Evolutionary conservation across 495 filamentous ascomycete genomes (phyloP), one percentile per base, ranked within the genome.

Genomic region (Penicillium atrosanguineum): DNA sequence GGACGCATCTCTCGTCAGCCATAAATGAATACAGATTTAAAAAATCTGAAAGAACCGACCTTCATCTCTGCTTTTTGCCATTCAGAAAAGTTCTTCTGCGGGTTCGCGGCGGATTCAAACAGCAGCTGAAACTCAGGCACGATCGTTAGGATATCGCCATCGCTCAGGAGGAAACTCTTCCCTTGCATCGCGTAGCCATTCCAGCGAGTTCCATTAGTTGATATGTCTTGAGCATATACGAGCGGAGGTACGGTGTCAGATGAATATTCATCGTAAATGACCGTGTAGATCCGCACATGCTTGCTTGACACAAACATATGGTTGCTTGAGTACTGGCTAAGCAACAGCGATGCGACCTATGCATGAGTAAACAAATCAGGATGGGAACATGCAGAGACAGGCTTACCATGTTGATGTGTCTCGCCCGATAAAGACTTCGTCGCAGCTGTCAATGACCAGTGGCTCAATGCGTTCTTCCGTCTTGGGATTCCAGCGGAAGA

Each of bases 221-320:
- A 87, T 7, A 81, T 63, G 50, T 88, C 82, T 39, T 84, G 74
- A 19, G 82, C 82, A 47, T 86, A 88, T 6, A 87, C 70, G 26
- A 87, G 63, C 0, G 82, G 80, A 1, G 70, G 58, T 1, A 78
- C 61, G 5, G 23, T 23, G 4, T 65, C 60, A 1, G 59, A 36
- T 0, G 59, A 51, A 16, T 69, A 61, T 2, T 73, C 68, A 19
- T 60, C 40, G 47, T 81, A 83, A 4, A 79, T 56, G 21, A 87
- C 69, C 1, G 79, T 81, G 64, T 86, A 87, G 21, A 88, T 76
- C n/a, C 79, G 79, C 14, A 86, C 62, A 46, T 88, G 85, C 34
- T 68, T 69, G 34, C 79, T 81, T 4, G 84, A 89, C 19, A 87
- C 70, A 11, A 63, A 55, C 0, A 58, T 63, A 48, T 81, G 62